phyloP scores from a whole-genome alignment of 2,329 filamentous ascomycete species.

The Gyromitra esculenta region DNA sequence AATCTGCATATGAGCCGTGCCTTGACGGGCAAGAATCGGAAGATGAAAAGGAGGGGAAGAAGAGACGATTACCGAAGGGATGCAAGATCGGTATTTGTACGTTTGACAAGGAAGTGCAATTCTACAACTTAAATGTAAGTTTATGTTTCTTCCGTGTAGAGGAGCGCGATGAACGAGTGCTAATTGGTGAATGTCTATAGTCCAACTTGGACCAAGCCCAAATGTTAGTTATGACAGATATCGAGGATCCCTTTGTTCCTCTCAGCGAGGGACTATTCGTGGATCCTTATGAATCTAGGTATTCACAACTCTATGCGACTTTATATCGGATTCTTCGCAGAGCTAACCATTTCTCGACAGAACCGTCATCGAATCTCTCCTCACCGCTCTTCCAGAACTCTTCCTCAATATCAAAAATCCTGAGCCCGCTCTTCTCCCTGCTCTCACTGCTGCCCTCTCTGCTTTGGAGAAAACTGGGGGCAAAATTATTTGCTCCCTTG shows the following conservation, averaged over 20 bases:
- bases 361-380: slow-evolving; percentile 84
- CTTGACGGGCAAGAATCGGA: slow-evolving; percentile 63
- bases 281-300: slow-evolving; percentile 88
- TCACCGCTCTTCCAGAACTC: slow-evolving; percentile 82
- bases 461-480: slow-evolving; percentile 87
- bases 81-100: slow-evolving; percentile 94
- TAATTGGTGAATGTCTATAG: slow-evolving; percentile 61
- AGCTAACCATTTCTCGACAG: slow-evolving; percentile 59
- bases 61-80: slow-evolving; percentile 71
- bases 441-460: slow-evolving; percentile 82
- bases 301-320: slow-evolving; percentile 56
- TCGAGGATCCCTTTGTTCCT: slow-evolving; percentile 95
- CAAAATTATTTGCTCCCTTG: slow-evolving; percentile 87
- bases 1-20: slow-evolving; percentile 63
- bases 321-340: not conserved
- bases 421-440: slow-evolving; percentile 85
- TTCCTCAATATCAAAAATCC: slow-evolving; percentile 90
- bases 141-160: slow-evolving; percentile 9
- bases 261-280: slow-evolving; percentile 92
- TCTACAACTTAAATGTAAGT: slow-evolving; percentile 90
- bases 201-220: slow-evolving; percentile 84
- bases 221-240: slow-evolving; percentile 98
- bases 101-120: slow-evolving; percentile 95
- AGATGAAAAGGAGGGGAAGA: slow-evolving; percentile 68
- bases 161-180: slow-evolving; percentile 16